Evolutionary conservation across 2,329 filamentous ascomycete genomes (phyloP), one percentile per base, ranked within the genome.

Genomic region (Ceratocystis huliohia): DNA sequence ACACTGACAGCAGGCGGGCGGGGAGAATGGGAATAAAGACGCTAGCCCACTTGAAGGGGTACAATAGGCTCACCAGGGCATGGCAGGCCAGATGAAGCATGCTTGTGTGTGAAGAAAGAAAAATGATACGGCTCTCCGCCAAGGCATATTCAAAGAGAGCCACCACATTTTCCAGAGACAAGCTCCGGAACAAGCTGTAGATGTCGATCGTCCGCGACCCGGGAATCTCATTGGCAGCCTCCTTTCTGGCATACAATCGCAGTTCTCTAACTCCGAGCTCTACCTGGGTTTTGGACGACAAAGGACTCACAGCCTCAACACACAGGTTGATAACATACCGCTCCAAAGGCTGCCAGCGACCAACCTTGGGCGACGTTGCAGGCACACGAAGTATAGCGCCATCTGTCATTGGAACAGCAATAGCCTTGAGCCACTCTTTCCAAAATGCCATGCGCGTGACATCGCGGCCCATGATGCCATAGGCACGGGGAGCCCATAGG

Each of bases 321-420:
- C 94, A 99, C 44, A 99, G 81, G 74, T 97, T 97, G 77, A 97
- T 88, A 44, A 99, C 92, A 75, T 97, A 99, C 73, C 92, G 87
- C 78, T 99, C 94, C 68, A 99, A 78, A 15, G 94, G 94, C 74
- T 96, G 93, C 94, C 94, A 99, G 73, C 91, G 85, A 57, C 94
- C 94, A 70, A 96, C 86, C 72, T 86, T 89, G 13, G 94, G 92
- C 4, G 93, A 97, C 75, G 88, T 96, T 8, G 90, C 81, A 5
- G 94, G 91, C 6, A 99, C 86, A 66, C 92, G 84, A 70, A 94
- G 78, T 37, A 99, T 81, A 15, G 82, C 85, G 22, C 93, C 91
- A 73, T 96, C 91, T 1, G 87, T 91, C 94, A 97, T 99, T 33
- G 94, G 94, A 25, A 96, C 90, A n/a, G 94, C 81, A 8, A 97